phyloP scores from a whole-genome alignment of 768 basidiomycete genomes.

The Candolleomyces efflorescens region DNA sequence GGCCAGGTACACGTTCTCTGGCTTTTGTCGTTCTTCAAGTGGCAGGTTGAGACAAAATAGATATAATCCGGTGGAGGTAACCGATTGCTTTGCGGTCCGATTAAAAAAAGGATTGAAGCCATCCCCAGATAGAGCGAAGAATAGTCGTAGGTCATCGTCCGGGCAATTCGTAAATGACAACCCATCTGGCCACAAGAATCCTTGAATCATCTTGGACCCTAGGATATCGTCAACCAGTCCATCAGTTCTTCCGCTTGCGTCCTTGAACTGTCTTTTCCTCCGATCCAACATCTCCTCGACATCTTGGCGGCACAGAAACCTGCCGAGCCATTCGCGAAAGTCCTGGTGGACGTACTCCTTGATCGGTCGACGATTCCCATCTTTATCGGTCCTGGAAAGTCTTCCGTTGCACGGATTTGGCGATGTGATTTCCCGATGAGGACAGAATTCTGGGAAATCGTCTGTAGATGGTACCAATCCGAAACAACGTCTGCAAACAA shows the following conservation, averaged over 20 bases:
- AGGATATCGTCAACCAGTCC: constrained; percentile 5
- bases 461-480: too few relatives aligned
- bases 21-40: constrained; percentile 16
- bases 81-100: constrained; percentile 18
- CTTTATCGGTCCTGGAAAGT: too few relatives aligned
- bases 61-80: constrained; percentile 21
- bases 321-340: constrained; percentile 16
- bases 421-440: too few relatives aligned
- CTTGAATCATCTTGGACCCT: constrained; percentile 4
- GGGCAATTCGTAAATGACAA: constrained; percentile 3
- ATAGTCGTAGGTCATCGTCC: not conserved
- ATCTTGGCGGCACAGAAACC: constrained; percentile 12
- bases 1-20: constrained; percentile 31
- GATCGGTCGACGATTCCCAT: not conserved
- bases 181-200: not conserved
- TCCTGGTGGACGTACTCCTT: constrained; percentile 16
- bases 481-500: too few relatives aligned
- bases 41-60: constrained; percentile 31
- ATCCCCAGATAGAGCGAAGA: constrained; percentile 26
- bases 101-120: constrained; percentile 29
- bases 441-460: too few relatives aligned
- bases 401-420: too few relatives aligned
- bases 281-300: constrained; percentile 17
- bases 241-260: not conserved
- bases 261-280: not conserved